These are phyloP conservation scores for Grosmannia serpens DNA, from an alignment of 2,329 filamentous ascomycete genomes.

Conservation along the genomic window DNA sequence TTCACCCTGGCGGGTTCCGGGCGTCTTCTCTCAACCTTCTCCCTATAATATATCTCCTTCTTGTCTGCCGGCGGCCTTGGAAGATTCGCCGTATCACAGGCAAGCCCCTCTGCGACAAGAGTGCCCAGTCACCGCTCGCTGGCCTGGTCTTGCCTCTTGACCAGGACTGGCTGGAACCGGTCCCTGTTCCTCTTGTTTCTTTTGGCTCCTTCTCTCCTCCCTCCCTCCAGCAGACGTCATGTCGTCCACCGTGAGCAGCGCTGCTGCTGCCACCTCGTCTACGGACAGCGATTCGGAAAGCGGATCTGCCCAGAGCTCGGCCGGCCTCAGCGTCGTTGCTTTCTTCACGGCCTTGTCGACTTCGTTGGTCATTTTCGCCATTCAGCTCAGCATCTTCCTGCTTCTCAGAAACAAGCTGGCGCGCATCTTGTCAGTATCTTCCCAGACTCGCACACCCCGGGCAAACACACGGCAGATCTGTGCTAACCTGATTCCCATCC, in stretches of 20 bases:
- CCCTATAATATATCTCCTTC: not conserved
- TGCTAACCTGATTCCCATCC: not conserved
- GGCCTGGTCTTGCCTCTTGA: not conserved
- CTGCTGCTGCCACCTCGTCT: conserved; percentile 5
- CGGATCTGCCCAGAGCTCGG: conserved; percentile 16
- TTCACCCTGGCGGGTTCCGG: not conserved
- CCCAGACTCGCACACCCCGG: not conserved
- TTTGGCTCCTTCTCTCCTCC: not conserved
- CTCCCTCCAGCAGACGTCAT: not conserved
- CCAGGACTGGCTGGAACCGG: not conserved
- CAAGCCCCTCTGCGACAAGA: not conserved
- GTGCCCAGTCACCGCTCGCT: not conserved
- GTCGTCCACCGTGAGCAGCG: conserved; percentile 5
- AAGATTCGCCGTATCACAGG: not conserved
- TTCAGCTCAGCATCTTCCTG: conserved; percentile 60
- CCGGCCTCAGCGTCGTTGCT: conserved; percentile 35
- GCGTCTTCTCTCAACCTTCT: not conserved
- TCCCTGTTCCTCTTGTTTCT: not conserved
- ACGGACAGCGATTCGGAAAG: conserved; percentile 6
- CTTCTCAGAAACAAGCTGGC: conserved; percentile 66
- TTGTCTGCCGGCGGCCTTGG: not conserved
- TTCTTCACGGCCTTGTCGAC: conserved; percentile 56
- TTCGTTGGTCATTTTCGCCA: conserved; percentile 49
- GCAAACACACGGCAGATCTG: not conserved
- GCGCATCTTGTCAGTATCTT: conserved; percentile 61